These are phyloP conservation scores for Neonectria neomacrospora DNA, from an alignment of 2,329 filamentous ascomycete species.

Conservation along the genomic window DNA sequence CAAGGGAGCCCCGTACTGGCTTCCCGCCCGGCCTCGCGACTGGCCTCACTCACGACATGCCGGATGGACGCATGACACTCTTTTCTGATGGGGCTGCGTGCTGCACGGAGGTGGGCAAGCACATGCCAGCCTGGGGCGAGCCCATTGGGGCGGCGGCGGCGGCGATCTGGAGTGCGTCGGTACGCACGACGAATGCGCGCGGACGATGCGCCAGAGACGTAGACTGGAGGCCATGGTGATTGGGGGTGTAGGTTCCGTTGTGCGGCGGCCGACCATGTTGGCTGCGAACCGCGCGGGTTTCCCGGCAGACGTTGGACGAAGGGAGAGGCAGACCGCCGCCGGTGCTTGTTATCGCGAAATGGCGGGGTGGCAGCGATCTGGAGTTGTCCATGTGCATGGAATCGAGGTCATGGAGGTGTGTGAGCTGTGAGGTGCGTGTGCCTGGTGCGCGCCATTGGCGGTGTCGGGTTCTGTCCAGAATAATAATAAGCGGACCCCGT, in stretches of 20 bases:
- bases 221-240: slow-evolving; percentile 10
- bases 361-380: slow-evolving; percentile 22
- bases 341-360: slow-evolving; percentile 25
- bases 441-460: slow-evolving; percentile 3
- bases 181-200: slow-evolving; percentile 3
- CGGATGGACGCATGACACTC: slow-evolving; percentile 38
- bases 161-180: slow-evolving; percentile 6
- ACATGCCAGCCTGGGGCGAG: slow-evolving; percentile 33
- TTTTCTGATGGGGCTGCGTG: slow-evolving; percentile 26
- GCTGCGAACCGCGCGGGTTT: background rate
- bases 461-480: background rate
- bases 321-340: slow-evolving; percentile 23
- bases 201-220: slow-evolving; percentile 13
- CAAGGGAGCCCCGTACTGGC: background rate
- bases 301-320: background rate
- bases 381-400: slow-evolving; percentile 18
- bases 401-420: slow-evolving; percentile 10
- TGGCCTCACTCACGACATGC: slow-evolving; percentile 16
- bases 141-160: slow-evolving; percentile 25
- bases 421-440: slow-evolving; percentile 14
- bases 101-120: slow-evolving; percentile 34
- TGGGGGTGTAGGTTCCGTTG: background rate
- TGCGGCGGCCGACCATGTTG: no score
- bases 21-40: background rate
- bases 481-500: background rate